Base-by-base conservation (phyloP, 176 grass and related monocot species). In the Secale cereale region DNA sequence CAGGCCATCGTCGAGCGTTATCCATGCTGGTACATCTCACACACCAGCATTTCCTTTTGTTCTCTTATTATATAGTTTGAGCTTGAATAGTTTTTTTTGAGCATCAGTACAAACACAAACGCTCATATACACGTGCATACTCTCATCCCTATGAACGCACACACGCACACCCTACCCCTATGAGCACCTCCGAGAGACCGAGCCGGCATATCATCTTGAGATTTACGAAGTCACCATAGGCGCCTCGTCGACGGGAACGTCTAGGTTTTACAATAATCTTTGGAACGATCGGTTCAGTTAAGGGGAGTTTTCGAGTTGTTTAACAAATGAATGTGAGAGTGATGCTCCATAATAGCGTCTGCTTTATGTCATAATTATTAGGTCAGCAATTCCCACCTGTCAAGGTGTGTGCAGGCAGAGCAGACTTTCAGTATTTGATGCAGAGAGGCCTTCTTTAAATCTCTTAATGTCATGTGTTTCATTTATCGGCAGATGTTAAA, bases 1-100 rank as follows among this genome's bases (percentile, higher is more conserved):
- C 97, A 96, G 61, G 91, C 86, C 28, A 83, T 94, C 20, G 32
- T 99, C 10, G 91, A 96, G 65, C 90, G 61, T 66, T 99, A 94
- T 94, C 97, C 97, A 68, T 90, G 90, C 89, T 99, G 97, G 97
- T 99, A 99, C 77, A 80, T 31, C 76, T 78, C 17, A 9, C 70
- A 81, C 10, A 71, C 29, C 25, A 15, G 3, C 60, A 64, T 69
- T 41, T 52, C 35, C 50, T 54, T 60, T 37, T 33, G 5, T 40
- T 80, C 11, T 80, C 8, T 46, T 27, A n/a, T n/a, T n/a, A 31
- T 67, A 37, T 13, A 31, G 15, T 32, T 91, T 77, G 13, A 74
- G n/a, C 17, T 76, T 69, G n/a, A n/a, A n/a, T n/a, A n/a, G n/a
- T n/a, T n/a, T 37, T 36, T 36, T 36, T 36, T 36, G 6, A 36